phyloP scores from a whole-genome alignment of 192 early-diverging fungal genomes.

The Podila horticola region DNA sequence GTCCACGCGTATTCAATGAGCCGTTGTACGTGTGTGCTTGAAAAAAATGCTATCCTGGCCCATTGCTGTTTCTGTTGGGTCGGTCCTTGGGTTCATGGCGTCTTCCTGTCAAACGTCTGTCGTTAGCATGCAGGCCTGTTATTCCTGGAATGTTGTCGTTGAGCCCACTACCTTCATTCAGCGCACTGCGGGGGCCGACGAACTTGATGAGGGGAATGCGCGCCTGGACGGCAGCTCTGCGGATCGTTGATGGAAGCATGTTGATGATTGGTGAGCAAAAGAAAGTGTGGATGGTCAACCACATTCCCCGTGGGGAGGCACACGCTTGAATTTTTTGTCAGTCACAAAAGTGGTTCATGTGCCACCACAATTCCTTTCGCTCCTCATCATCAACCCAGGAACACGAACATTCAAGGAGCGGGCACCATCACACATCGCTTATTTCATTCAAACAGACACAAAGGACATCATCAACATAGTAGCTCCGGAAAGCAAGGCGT shows the following conservation, averaged over 20 bases:
- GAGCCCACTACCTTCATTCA: slow-evolving; percentile 12
- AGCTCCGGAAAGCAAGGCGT: neutral
- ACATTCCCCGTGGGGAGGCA: no score
- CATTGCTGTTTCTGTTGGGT: neutral
- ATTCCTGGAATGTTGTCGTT: neutral
- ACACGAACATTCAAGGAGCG: no score
- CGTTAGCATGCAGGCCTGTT: neutral
- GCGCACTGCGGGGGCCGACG: slow-evolving; percentile 41
- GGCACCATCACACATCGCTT: no score
- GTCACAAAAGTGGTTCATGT: no score
- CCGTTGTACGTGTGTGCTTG: neutral
- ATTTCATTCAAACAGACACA: no score
- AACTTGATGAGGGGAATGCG: slow-evolving; percentile 52
- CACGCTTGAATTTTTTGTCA: no score
- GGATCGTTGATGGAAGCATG: slow-evolving; percentile 32
- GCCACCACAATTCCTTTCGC: no score
- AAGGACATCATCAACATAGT: no score
- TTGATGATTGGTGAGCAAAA: neutral
- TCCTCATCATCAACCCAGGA: no score
- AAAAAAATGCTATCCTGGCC: no score
- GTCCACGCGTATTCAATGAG: no score
- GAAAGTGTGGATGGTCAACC: no score
- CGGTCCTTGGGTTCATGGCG: neutral
- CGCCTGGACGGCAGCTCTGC: slow-evolving; percentile 19
- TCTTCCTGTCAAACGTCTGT: neutral